Base-by-base conservation (phyloP, 164 flowering plant species). In the Euptelea pleiosperma region DNA sequence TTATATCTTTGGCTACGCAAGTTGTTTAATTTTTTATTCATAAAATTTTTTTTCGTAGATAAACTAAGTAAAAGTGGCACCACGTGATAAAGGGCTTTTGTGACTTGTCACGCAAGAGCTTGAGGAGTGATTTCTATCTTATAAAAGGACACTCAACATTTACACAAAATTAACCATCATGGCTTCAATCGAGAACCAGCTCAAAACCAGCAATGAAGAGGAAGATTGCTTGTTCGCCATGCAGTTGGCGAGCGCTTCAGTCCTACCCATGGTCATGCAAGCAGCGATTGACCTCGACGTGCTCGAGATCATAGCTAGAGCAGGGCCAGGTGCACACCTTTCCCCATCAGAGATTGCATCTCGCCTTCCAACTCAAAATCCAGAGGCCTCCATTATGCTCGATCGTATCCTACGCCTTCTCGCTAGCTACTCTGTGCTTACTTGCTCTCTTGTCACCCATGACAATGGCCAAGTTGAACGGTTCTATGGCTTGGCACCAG, bases 401-500 rank as follows among this genome's bases (percentile, higher is more conserved):
- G 63, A 60, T 6, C 55, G 63, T 14, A 60, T 49, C n/a, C 26
- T 60, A 0, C 10, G 55, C 24, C 19, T 60, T 1, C 30, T 60
- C 18, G 63, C 63, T 11, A 60, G 63, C 26, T 60, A 24, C 26
- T 37, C 22, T 6, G 18, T 60, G 9, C 26, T 47, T 28, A 61
- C 41, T 19, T 49, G 64, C 24, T 8, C 16, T n/a, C 30, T 49
- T n/a, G 25, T 6, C 25, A 43, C 36, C 15, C 30, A 25, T 46
- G 69, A 75, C 0, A 79, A 70, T 29, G 90, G 89, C 34, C 34
- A 25, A 4, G 74, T 73, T 1, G 82, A 85, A 77, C 57, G 91
- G 60, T 76, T 75, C 3, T 91, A 91, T 41, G 90, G 89, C 0
- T 73, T 83, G 4, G 83, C 81, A 8, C 89, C 93, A 0, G 96